A percentile compares a stretch with the other conserved stretches of the same genome.
These are phyloP conservation scores for Candolleomyces aberdarensis DNA, from an alignment of 768 basidiomycete genomes.

Conservation along the genomic window DNA sequence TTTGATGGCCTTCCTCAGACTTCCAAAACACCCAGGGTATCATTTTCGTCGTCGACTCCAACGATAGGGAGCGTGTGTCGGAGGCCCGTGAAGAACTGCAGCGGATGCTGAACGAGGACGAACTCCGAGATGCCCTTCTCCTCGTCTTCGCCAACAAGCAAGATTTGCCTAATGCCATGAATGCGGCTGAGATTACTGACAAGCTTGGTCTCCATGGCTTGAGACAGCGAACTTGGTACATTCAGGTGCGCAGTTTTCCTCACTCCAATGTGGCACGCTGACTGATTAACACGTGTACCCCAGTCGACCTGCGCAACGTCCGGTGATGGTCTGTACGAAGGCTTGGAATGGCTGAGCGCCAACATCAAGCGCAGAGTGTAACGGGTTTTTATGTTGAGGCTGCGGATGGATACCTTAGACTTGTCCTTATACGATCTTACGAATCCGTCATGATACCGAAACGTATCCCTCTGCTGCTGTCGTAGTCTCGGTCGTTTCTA, in stretches of 20 bases:
- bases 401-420: slow-evolving; percentile 43
- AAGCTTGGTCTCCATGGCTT: slow-evolving; percentile 98
- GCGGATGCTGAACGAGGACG: slow-evolving; percentile 99
- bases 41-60: slow-evolving; percentile 99
- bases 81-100: slow-evolving; percentile 99
- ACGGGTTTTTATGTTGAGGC: slow-evolving; percentile 33
- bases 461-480: slow-evolving; percentile 34
- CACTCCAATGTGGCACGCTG: not conserved
- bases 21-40: slow-evolving; percentile 99
- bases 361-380: slow-evolving; percentile 86
- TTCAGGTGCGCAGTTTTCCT: slow-evolving; percentile 61
- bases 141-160: slow-evolving; percentile 99
- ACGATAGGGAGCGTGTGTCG: slow-evolving; percentile 98
- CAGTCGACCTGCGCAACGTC: slow-evolving; percentile 98
- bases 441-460: slow-evolving; percentile 58
- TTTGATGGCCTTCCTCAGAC: slow-evolving; percentile 50
- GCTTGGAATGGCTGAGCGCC: slow-evolving; percentile 92
- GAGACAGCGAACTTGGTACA: slow-evolving; percentile 97
- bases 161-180: slow-evolving; percentile 99
- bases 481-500: slow-evolving; percentile 26
- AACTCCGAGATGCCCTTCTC: slow-evolving; percentile 96
- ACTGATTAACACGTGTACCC: slow-evolving; percentile 10
- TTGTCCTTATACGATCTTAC: slow-evolving; percentile 50
- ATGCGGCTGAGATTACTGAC: slow-evolving; percentile 98
- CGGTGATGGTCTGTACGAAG: slow-evolving; percentile 98